Percentiles rank a stretch among this genome's conserved stretches.
phyloP scores from a whole-genome alignment of 768 basidiomycete species.

The Panus rudis region DNA sequence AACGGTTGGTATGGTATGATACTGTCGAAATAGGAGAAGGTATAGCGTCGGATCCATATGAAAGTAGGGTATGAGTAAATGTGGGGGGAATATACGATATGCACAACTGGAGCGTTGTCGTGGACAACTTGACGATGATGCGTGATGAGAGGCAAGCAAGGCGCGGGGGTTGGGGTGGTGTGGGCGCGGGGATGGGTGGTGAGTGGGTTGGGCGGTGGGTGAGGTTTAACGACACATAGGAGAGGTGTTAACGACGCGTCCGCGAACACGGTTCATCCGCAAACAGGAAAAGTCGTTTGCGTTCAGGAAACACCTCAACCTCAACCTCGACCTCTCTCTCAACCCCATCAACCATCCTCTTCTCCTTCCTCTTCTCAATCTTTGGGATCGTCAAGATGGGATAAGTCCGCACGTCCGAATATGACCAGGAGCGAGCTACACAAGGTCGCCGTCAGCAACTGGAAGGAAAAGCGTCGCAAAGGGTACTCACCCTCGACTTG shows the following conservation, averaged over 20 bases:
- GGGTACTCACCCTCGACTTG: conserved; percentile 5
- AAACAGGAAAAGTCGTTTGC: conserved; percentile 69
- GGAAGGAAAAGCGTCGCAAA: not conserved
- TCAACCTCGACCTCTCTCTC: conserved; percentile 45
- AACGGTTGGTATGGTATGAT: too few species aligned
- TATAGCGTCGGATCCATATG: too few species aligned
- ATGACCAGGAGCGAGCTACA: conserved; percentile 68
- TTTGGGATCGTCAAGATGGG: conserved; percentile 53
- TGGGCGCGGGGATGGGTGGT: too few species aligned
- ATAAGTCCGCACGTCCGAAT: conserved; percentile 62
- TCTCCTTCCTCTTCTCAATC: conserved; percentile 46
- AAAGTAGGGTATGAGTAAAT: too few species aligned
- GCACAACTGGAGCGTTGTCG: too few species aligned
- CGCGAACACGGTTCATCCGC: conserved; percentile 31
- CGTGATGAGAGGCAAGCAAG: too few species aligned
- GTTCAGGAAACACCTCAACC: conserved; percentile 47
- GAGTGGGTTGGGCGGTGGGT: too few species aligned
- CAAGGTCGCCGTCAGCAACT: conserved; percentile 36
- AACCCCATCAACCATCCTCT: conserved; percentile 41
- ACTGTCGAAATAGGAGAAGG: too few species aligned
- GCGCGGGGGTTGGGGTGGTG: too few species aligned
- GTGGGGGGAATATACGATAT: too few species aligned
- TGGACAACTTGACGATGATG: too few species aligned
- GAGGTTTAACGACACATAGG: not conserved
- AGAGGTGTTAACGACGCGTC: not conserved